Evolutionary conservation across 768 basidiomycete genomes (phyloP).

Genomic region (Pulveroboletus sp.): DNA sequence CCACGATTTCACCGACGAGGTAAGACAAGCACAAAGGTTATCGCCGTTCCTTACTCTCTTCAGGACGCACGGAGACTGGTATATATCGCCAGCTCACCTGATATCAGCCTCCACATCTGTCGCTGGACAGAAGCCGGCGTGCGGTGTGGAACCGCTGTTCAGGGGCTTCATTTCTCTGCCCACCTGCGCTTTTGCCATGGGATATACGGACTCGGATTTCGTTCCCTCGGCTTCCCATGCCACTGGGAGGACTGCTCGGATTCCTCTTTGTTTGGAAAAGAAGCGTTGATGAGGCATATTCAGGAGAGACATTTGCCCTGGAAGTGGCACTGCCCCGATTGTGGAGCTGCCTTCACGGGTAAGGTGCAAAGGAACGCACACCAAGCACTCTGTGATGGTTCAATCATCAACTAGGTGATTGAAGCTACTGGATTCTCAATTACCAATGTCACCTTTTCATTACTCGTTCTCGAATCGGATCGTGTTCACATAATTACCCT

Average conservation of each 20-base stretch:
- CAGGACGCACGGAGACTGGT: conserved; percentile 24
- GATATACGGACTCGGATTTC: conserved; percentile 8
- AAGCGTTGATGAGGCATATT: conserved; percentile 21
- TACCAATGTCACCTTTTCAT: background rate
- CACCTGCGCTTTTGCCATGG: conserved; percentile 23
- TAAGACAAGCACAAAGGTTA: background rate
- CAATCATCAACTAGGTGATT: conserved; percentile 1
- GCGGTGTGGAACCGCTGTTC: conserved; percentile 12
- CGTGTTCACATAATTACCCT: background rate
- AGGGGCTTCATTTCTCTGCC: conserved; percentile 12
- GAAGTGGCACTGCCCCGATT: conserved; percentile 23
- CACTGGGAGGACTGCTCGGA: conserved; percentile 25
- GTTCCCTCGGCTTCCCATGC: conserved; percentile 12
- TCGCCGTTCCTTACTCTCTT: conserved; percentile 7
- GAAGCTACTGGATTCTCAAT: background rate
- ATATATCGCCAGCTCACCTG: conserved; percentile 26
- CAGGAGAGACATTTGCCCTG: conserved; percentile 24
- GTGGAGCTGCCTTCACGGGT: conserved; percentile 15
- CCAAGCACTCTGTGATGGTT: conserved; percentile 6
- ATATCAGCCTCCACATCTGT: conserved; percentile 22
- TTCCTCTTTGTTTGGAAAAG: conserved; percentile 13
- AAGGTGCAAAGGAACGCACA: conserved; percentile 19
- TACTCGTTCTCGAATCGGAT: background rate
- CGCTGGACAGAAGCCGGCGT: conserved; percentile 16
- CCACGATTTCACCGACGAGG: conserved; percentile 29